phyloP scores from a whole-genome alignment of 129 eudicot species.

The Pulicaria dysenterica region DNA sequence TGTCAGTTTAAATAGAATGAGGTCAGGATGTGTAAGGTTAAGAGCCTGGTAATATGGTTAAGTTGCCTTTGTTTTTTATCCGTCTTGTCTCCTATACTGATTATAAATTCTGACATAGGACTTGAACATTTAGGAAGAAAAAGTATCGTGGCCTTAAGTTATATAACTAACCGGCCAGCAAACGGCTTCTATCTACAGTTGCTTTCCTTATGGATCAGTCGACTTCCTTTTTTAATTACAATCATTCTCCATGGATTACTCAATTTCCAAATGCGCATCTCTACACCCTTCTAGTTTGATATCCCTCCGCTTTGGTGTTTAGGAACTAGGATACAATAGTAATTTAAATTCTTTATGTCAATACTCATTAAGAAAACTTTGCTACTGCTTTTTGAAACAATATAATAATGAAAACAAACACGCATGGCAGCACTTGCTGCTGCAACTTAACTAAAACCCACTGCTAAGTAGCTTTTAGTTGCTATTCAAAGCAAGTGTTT shows the following conservation, averaged over 20 bases:
- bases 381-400: not conserved
- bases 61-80: not conserved
- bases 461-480: not conserved
- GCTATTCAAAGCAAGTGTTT: conserved; percentile 1
- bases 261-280: conserved; percentile 4
- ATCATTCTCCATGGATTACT: not conserved
- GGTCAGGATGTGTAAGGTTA: no score
- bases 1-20: no score
- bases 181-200: no score
- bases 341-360: not conserved
- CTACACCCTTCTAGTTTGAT: not conserved
- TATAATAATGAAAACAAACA: conserved; percentile 3
- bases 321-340: conserved; percentile 4
- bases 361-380: not conserved
- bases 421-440: conserved; percentile 5
- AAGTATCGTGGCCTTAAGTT: not conserved
- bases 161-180: not conserved
- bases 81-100: not conserved
- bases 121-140: conserved; percentile 7
- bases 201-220: no score
- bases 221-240: not conserved
- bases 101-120: not conserved
- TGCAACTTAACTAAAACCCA: not conserved
- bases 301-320: not conserved
- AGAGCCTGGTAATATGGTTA: no score